Conservation (phyloP, 306 rosid species). For the Prosopis cineraria region DNA sequence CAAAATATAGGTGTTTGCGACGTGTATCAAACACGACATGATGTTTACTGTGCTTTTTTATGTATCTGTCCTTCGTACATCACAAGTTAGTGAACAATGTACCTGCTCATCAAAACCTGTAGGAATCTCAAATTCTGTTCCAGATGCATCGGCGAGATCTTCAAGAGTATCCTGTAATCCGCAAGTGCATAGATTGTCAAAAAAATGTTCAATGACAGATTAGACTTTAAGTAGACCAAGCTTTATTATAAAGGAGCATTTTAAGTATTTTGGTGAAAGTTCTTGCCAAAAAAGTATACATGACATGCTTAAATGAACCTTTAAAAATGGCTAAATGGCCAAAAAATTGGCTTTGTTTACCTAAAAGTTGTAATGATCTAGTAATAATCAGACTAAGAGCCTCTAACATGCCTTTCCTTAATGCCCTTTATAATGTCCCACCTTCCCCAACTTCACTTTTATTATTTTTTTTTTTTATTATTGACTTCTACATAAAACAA, state of each 20-base stretch:
- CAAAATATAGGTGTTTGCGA: neutral
- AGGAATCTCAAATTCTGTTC: conserved; percentile 67
- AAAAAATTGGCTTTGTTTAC: neutral
- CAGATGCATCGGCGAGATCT: conserved; percentile 64
- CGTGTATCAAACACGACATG: neutral
- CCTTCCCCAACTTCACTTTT: too few relatives aligned
- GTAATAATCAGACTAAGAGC: too few relatives aligned
- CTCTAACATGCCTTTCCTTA: too few relatives aligned
- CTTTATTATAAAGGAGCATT: neutral
- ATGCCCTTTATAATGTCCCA: too few relatives aligned
- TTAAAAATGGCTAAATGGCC: neutral
- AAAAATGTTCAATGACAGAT: neutral
- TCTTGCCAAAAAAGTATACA: neutral
- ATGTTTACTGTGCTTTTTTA: neutral
- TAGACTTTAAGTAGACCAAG: neutral
- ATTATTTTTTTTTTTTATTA: too few relatives aligned
- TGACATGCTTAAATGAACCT: neutral
- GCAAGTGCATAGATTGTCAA: conserved; percentile 21
- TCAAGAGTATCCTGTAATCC: conserved; percentile 59
- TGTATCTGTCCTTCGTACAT: neutral
- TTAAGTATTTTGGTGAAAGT: neutral
- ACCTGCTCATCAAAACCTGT: conserved; percentile 71
- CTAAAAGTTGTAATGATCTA: neutral
- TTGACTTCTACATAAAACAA: too few relatives aligned
- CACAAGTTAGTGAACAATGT: conserved; percentile 30